Percentiles rank a stretch among this genome's conserved stretches.
Conservation (phyloP, 139 green algal genomes). For the Choricystis sp. region DNA sequence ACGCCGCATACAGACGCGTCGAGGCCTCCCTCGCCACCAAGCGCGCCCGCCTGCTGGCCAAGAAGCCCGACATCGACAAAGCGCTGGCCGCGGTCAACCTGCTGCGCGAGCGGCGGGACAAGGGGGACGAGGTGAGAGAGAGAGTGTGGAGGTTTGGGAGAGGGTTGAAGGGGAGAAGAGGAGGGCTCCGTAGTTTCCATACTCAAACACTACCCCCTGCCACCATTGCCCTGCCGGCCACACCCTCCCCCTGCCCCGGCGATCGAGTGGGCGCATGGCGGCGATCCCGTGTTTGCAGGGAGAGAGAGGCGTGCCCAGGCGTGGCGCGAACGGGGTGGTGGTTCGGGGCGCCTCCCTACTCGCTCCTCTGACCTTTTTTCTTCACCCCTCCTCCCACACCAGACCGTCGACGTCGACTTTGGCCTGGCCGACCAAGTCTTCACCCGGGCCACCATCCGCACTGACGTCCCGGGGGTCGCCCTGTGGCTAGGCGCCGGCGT, state of each 20-base stretch:
- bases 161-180: too few species aligned
- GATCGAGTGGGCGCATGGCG: too few species aligned
- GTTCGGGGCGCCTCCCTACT: too few species aligned
- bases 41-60: constrained; percentile 18
- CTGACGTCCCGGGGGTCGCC: constrained; percentile 16
- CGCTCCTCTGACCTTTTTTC: constrained; percentile 1
- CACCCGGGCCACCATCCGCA: constrained; percentile 20
- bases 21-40: constrained; percentile 26
- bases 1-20: constrained; percentile 29
- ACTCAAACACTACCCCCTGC: too few species aligned
- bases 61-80: constrained; percentile 38
- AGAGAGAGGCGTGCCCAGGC: too few species aligned
- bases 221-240: too few species aligned
- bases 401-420: constrained; percentile 31
- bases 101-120: constrained; percentile 17
- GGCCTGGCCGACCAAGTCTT: constrained; percentile 43
- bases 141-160: too few species aligned
- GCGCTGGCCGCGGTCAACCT: constrained; percentile 24
- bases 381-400: neutral
- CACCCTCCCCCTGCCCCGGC: too few species aligned
- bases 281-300: too few species aligned
- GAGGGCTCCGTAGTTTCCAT: too few species aligned
- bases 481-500: constrained; percentile 70
- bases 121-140: constrained; percentile 4
- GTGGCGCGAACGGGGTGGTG: too few species aligned